Conservation (phyloP, 208 protist genomes). For the Polymyxa betae region DNA sequence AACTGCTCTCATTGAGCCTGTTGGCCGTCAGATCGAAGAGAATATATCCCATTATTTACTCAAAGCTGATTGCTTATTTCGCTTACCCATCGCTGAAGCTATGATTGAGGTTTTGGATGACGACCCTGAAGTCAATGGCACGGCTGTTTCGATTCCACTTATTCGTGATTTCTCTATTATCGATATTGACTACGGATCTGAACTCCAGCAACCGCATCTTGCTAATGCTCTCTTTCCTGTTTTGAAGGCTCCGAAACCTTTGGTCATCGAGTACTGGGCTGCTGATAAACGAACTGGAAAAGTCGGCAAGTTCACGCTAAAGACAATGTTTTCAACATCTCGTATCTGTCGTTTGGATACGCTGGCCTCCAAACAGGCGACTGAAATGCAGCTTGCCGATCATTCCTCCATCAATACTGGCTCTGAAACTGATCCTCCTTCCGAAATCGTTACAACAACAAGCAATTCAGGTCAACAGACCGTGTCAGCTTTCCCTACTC, state of each 20-base stretch:
- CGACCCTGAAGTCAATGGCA: neutral
- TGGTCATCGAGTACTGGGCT: conserved; percentile 52
- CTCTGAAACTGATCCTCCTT: neutral
- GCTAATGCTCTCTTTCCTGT: neutral
- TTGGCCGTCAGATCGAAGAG: conserved; percentile 11
- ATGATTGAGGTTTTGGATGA: conserved; percentile 25
- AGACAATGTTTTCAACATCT: neutral
- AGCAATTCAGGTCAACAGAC: neutral
- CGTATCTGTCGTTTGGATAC: neutral
- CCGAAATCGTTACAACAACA: neutral
- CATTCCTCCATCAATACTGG: neutral
- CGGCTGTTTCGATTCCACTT: neutral
- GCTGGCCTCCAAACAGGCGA: neutral
- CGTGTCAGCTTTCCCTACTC: neutral
- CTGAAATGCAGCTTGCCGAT: neutral
- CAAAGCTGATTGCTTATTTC: neutral
- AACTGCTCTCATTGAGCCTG: conserved; percentile 11
- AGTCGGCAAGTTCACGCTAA: neutral
- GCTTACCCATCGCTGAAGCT: conserved; percentile 20
- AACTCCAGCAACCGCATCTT: neutral
- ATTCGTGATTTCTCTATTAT: conserved; percentile 22
- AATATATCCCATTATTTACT: neutral
- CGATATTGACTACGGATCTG: neutral
- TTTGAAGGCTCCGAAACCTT: neutral
- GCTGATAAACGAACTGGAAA: neutral